Base-by-base conservation (phyloP, 345 rosid species). In the Streptanthus diversifolius region DNA sequence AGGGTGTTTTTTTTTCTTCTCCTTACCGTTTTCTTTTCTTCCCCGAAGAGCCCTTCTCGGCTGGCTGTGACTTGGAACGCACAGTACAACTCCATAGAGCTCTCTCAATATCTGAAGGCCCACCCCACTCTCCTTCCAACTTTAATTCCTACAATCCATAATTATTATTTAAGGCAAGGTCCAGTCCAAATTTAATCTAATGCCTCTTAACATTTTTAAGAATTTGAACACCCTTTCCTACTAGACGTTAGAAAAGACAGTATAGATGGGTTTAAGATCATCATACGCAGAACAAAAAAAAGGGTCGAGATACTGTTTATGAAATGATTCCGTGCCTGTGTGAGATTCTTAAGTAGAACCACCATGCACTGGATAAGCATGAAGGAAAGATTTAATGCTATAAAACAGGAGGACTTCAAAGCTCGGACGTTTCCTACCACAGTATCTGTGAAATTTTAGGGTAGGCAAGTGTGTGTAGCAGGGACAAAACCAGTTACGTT, bases 1-100 rank as follows among this genome's bases (percentile, higher is more conserved):
- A 24, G 3, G 25, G 25, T 24, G 25, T 24, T 24, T 24, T 24
- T n/a, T n/a, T n/a, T n/a, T n/a, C n/a, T n/a, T n/a, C n/a, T n/a
- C n/a, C n/a, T n/a, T n/a, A n/a, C n/a, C n/a, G n/a, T n/a, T 87
- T 88, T 76, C 97, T 81, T 84, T 87, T 93, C 76, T 88, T 83
- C 81, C 78, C 87, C 9, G 77, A 64, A 4, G 75, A 54, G 69
- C 45, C 76, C 82, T 80, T 76, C 71, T 66, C 54, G n/a, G 29
- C 74, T 29, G 82, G 24, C 21, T 41, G 32, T 75, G 55, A 52
- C 55, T 83, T 89, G 43, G 75, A 66, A 44, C 81, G 75, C 21
- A 82, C 45, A 32, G 78, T 83, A 67, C 85, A 83, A 78, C 95
- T 87, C 98, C 98, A 89, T 48, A 91, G 72, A 43, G 95, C 90